A percentile compares a stretch with the other conserved stretches of the same genome.
These are phyloP conservation scores for Fonsecaea pugnacius DNA, from an alignment of 2,329 filamentous ascomycete species.

Conservation along the genomic window DNA sequence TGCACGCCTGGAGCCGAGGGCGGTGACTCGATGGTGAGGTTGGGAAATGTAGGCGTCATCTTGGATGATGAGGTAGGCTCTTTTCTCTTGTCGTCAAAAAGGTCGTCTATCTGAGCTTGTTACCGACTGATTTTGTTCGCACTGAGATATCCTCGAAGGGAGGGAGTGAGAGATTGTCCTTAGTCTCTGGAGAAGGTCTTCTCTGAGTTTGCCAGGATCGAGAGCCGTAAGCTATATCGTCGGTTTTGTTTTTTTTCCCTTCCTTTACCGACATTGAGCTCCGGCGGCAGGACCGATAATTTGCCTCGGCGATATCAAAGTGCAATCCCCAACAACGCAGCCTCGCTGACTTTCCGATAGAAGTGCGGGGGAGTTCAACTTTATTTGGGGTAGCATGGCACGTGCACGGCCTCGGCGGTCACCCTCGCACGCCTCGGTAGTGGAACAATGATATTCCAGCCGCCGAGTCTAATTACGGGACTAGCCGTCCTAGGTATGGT, in stretches of 20 bases:
- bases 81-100: too few relatives aligned
- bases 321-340: background rate
- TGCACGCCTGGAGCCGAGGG: conserved; percentile 47
- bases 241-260: background rate
- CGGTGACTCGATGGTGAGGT: conserved; percentile 34
- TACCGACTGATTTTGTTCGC: too few relatives aligned
- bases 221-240: background rate
- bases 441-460: conserved; percentile 1
- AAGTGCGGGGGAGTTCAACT: conserved; percentile 6
- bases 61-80: background rate
- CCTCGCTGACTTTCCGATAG: background rate
- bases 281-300: background rate
- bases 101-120: too few relatives aligned
- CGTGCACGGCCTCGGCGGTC: background rate
- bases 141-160: too few relatives aligned
- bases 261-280: conserved; percentile 3
- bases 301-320: conserved; percentile 1
- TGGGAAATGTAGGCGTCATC: conserved; percentile 31
- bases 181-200: background rate
- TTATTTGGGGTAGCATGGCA: background rate
- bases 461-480: background rate
- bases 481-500: background rate
- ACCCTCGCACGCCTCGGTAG: background rate
- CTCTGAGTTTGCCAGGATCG: too few relatives aligned
- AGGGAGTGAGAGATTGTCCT: background rate